Evolutionary conservation across 2,329 filamentous ascomycete genomes (phyloP), one percentile per base, ranked within the genome.

Genomic region (Trichoderma guizhouense): DNA sequence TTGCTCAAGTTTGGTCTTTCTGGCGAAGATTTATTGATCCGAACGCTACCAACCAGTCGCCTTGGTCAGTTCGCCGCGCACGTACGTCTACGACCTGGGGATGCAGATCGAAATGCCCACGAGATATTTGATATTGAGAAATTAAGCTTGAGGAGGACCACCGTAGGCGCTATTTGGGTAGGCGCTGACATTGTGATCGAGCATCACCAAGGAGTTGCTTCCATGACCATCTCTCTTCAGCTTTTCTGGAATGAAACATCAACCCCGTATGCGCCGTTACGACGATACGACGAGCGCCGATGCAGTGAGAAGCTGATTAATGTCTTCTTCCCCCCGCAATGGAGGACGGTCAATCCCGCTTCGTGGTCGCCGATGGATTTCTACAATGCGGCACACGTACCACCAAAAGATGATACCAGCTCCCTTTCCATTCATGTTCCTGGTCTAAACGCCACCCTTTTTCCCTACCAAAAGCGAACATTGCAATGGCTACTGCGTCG

Each of bases 401-500:
- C 92, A 1, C 74, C 82, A 12, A 82, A 82, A n/a, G 76, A 82
- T 6, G 83, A 86, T 67, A 72, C 77, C 18, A 75, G 78, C 4
- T 72, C 84, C 0, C 75, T 78, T 2, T 79, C 81, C 0, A 82
- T 89, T 43, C 47, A 81, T 3, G 78, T 89, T 7, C 81, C 83
- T 0, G 81, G 79, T 30, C 82, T 86, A 65, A 82, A 81, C 58
- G 85, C 89, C 1, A 82, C 81, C 0, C 81, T 94, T 0, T 94
- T 90, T 77, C 92, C 91, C 0, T 95, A 94, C 72, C 93, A 95
- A 79, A 88, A 88, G 70, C 84, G 91, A 72, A 88, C 91, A 2
- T 84, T 94, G 3, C 85, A 89, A 62, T 95, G 92, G 92, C 83
- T 94, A 72, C 79, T 95, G 60, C 81, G 82, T 55, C 86, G 90